phyloP scores from a whole-genome alignment of 805 yeast genomes.

The Candida nitratophila region DNA sequence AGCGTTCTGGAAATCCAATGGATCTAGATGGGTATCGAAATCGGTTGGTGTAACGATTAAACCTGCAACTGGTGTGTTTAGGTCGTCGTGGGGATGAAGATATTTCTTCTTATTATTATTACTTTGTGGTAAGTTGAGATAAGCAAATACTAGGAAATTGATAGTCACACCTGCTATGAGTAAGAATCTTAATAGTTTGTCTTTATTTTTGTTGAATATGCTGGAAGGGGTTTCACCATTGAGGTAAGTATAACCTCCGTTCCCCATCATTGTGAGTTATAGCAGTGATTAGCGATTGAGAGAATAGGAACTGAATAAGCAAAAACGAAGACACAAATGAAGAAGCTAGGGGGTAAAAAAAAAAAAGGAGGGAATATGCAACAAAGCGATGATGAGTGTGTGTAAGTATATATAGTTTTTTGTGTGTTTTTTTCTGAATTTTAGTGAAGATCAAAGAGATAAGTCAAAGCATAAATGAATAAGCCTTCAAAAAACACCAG shows the following conservation, averaged over 20 bases:
- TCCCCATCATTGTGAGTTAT: not conserved
- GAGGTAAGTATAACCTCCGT: not conserved
- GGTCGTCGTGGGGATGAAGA: too few relatives aligned
- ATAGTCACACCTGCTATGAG: not conserved
- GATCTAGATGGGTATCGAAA: slow-evolving; percentile 16
- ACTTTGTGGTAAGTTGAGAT: not conserved
- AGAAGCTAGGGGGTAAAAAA: too few relatives aligned
- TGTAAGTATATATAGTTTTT: too few relatives aligned
- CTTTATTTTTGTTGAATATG: not conserved
- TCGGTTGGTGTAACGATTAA: slow-evolving; percentile 9
- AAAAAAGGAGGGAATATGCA: too few relatives aligned
- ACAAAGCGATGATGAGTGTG: too few relatives aligned
- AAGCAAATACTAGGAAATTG: not conserved
- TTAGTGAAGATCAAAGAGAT: too few relatives aligned
- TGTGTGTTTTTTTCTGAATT: too few relatives aligned
- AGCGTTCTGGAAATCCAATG: slow-evolving; percentile 40
- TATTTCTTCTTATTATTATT: not conserved
- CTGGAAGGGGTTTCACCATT: not conserved
- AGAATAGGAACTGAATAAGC: too few relatives aligned
- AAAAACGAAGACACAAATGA: too few relatives aligned
- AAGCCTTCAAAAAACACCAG: too few relatives aligned
- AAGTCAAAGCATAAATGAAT: too few relatives aligned
- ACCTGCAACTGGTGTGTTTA: not conserved
- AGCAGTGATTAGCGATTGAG: too few relatives aligned
- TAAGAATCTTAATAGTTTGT: not conserved